These are phyloP conservation scores for Pythium brassicae DNA, from an alignment of 352 stramenopile genomes.

Conservation along the genomic window DNA sequence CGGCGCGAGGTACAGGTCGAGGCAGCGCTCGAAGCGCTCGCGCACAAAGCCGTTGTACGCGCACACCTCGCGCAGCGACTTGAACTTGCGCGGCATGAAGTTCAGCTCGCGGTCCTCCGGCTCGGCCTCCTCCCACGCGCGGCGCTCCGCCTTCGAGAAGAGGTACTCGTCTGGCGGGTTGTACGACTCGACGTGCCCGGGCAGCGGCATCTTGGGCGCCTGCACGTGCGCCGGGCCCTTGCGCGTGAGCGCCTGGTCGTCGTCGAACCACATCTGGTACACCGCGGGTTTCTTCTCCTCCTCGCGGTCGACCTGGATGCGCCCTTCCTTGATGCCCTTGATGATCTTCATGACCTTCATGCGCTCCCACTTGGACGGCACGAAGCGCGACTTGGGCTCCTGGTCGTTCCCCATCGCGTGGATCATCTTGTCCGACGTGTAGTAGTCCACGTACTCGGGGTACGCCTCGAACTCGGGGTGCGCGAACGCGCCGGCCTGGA, in stretches of 20 bases:
- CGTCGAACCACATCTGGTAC: constrained; percentile 93
- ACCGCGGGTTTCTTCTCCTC: constrained; percentile 89
- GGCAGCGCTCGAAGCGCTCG: constrained; percentile 99
- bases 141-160: constrained; percentile 94
- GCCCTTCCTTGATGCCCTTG: constrained; percentile 95
- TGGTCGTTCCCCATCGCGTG: constrained; percentile 85
- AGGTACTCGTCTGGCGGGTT: constrained; percentile 99
- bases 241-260: constrained; percentile 82
- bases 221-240: constrained; percentile 96
- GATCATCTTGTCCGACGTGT: constrained; percentile 86
- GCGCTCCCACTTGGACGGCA: constrained; percentile 97
- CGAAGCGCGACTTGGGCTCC: constrained; percentile 92
- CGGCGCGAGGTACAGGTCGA: constrained; percentile 99
- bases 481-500: constrained; percentile 91
- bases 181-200: constrained; percentile 98
- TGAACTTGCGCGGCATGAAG: constrained; percentile 97
- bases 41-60: constrained; percentile 96
- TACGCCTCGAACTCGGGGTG: constrained; percentile 92
- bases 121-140: constrained; percentile 94
- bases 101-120: constrained; percentile 95
- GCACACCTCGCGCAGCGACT: constrained; percentile 94
- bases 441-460: constrained; percentile 88
- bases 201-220: constrained; percentile 96
- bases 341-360: constrained; percentile 97
- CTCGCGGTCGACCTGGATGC: constrained; percentile 91